A percentile compares a stretch with the other conserved stretches of the same genome.
These are phyloP conservation scores for Withania somnifera DNA, from an alignment of 305 asterid genomes.

Conservation along the genomic window DNA sequence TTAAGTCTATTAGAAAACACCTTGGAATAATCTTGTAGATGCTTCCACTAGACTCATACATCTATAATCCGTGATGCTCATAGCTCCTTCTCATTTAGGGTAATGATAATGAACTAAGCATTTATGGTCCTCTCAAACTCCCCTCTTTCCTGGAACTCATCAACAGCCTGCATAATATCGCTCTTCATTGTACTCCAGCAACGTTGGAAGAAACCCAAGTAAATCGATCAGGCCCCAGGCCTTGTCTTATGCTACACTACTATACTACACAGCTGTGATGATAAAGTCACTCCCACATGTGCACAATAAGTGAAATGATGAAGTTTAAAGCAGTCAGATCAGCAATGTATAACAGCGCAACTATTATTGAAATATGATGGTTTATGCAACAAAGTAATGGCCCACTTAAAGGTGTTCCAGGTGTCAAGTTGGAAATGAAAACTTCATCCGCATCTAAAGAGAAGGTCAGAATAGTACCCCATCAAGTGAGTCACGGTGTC, in stretches of 20 bases:
- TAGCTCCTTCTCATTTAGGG: not conserved
- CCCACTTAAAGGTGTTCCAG: not conserved
- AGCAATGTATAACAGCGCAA: not conserved
- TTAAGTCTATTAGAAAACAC: not conserved
- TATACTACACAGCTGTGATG: not conserved
- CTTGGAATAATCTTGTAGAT: not conserved
- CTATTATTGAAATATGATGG: not conserved
- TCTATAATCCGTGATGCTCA: not conserved
- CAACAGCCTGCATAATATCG: not conserved
- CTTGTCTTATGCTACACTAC: not conserved
- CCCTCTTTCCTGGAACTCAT: not conserved
- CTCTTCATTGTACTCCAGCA: not conserved
- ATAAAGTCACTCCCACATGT: not conserved
- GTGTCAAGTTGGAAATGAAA: not conserved
- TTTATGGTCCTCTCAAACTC: not conserved
- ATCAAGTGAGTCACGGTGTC: slow-evolving; percentile 73
- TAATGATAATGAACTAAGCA: not conserved
- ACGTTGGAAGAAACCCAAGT: not conserved
- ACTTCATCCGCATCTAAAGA: not conserved
- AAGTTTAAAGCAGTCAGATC: not conserved
- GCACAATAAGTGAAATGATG: not conserved
- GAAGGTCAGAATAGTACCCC: slow-evolving; percentile 29
- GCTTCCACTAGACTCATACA: not conserved
- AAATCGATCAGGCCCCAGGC: not conserved
- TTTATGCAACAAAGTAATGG: not conserved